Base-by-base conservation (phyloP, 352 stramenopile species). In the Globisporangium cederbergense region DNA sequence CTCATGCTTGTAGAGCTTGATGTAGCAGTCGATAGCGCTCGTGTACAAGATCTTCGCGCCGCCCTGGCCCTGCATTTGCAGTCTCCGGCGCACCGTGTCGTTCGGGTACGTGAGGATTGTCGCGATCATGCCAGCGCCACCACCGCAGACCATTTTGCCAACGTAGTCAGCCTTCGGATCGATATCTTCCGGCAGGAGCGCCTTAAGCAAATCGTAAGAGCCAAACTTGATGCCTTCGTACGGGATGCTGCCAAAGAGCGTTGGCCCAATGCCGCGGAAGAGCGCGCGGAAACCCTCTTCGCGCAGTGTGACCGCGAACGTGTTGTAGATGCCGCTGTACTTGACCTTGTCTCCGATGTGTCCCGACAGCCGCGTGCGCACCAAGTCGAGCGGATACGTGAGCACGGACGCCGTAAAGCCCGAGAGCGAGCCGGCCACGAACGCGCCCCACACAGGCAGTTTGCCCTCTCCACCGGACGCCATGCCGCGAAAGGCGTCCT, bases 81-180 rank as follows among this genome's bases (percentile, higher is more conserved):
- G 75, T 18, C 88, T 74, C 40, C 88, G 71, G 4, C 89, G 81
- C 56, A 96, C 81, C 18, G 89, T 96, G 71, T 96, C 89, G 71
- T 94, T 94, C 50, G 89, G 88, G 66, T 96, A 96, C 65, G 87
- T 96, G 64, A 96, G 75, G 55, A 94, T 78, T 45, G 89, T 93
- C 28, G 89, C 89, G 57, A 91, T 77, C 64, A 96, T 86, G 45
- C 89, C 89, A 1, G 89, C 87, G 13, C 81, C 76, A 30, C 88
- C 88, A 38, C 89, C 88, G 54, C 82, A 90, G 38, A 94, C 36
- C 36, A 96, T 79, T 58, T 89, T 94, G 42, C 77, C 78, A 1
- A 63, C 59, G 58, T 90, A 91, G 43, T 82, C 70, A 0, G 75
- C 71, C 56, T 84, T 83, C 2, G 73, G 76, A 66, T 91, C 79